phyloP scores from a whole-genome alignment of 2,329 filamentous ascomycete species.

The Fusarium fracticaudum region DNA sequence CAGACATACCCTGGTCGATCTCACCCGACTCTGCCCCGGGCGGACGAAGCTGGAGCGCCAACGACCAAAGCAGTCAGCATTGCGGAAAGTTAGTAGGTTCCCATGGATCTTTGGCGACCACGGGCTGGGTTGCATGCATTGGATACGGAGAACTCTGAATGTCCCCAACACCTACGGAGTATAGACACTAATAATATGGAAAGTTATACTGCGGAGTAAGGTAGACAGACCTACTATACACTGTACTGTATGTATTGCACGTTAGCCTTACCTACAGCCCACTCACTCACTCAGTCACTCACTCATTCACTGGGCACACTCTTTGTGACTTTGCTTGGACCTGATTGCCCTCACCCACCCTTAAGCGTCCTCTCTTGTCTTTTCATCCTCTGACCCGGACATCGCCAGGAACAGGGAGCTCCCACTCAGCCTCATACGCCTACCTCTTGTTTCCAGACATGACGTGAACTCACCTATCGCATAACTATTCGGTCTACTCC shows the following conservation, averaged over 20 bases:
- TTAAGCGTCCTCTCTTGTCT: not conserved
- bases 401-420: conserved; percentile 29
- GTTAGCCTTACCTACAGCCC: not conserved
- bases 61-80: conserved; percentile 32
- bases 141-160: not conserved
- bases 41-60: conserved; percentile 23
- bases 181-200: not conserved
- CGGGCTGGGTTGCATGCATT: conserved; percentile 4
- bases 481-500: conserved; percentile 13
- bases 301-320: not conserved
- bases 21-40: conserved; percentile 17
- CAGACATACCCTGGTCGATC: conserved; percentile 2
- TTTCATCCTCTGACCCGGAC: not conserved
- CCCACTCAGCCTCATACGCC: conserved; percentile 23
- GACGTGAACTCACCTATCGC: conserved; percentile 44
- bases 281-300: not conserved
- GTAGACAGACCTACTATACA: not conserved
- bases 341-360: not conserved
- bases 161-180: not conserved
- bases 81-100: conserved; percentile 29
- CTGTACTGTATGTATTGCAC: not conserved
- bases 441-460: conserved; percentile 36
- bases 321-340: not conserved
- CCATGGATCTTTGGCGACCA: conserved; percentile 18
- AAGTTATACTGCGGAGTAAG: not conserved